Base-by-base conservation (phyloP, 2,329 filamentous ascomycete species). In the Zasmidium cellare region DNA sequence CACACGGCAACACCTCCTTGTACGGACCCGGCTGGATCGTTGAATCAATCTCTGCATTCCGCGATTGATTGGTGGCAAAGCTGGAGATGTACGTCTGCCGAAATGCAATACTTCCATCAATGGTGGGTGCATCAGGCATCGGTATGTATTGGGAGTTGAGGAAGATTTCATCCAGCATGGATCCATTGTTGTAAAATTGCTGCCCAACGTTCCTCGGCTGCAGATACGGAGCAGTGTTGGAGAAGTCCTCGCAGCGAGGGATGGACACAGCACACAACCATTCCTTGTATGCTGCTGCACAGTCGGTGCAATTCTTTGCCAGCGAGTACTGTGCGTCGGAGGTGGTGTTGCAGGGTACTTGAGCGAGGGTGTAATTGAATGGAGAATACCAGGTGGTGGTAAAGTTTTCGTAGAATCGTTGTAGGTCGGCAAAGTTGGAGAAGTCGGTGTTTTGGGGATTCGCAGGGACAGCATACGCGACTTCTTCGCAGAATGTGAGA, bases 221-320 rank as follows among this genome's bases (percentile, higher is more conserved):
- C 2, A 91, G 81, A 69, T 78, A 86, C 1, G 79, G 53, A 14
- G 80, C 78, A 1, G 73, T 68, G 50, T 80, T 84, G 51, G 82
- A 84, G 67, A 90, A 94, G 76, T 97, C 93, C 69, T 91, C 88
- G 77, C 94, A 99, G 25, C 92, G 89, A 1, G 94, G 94, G 61
- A 99, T 94, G 16, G 87, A 89, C 24, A 97, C 92, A 22, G 91
- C 89, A 77, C 94, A 99, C 19, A 99, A 86, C 94, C 94, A 99
- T 69, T 87, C 81, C 74, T 96, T 97, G 82, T 99, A 99, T 9
- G 91, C 91, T 0, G 72, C 69, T 16, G 80, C 84, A 75, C 94
- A 99, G 73, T 96, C 84, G 46, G 79, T 74, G 78, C 94, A 99
- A 65, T 76, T 84, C 45, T 87, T 84, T 1, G 86, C 89, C 14